Evolutionary conservation across 306 rosid species (phyloP).

Genomic region (Sicyos baderoa): DNA sequence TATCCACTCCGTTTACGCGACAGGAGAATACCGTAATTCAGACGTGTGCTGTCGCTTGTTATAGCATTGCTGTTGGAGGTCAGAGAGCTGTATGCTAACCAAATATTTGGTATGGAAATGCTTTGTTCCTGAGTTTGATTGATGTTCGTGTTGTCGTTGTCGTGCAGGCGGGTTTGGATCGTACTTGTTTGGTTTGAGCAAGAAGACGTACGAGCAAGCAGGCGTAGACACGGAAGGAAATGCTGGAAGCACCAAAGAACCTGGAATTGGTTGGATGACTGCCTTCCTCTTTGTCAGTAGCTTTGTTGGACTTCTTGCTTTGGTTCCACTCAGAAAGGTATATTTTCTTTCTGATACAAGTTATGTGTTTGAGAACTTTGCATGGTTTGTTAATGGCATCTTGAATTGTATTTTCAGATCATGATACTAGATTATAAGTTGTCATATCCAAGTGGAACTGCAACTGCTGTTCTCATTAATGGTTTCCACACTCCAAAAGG

Average conservation of each 20-base stretch:
- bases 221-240: conserved; percentile 76
- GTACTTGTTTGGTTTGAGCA: conserved; percentile 68
- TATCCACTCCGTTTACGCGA: conserved; percentile 73
- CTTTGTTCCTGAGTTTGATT: neutral
- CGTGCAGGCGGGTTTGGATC: conserved; percentile 93
- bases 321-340: conserved; percentile 97
- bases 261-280: conserved; percentile 86
- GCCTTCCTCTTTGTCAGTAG: conserved; percentile 80
- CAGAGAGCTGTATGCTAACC: conserved; percentile 6
- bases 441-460: conserved; percentile 94
- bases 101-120: neutral
- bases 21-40: conserved; percentile 92
- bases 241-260: conserved; percentile 72
- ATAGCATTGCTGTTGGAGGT: conserved; percentile 95
- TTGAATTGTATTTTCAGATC: conserved; percentile 46
- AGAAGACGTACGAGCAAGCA: conserved; percentile 71
- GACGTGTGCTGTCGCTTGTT: conserved; percentile 96
- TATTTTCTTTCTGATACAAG: neutral
- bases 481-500: conserved; percentile 93
- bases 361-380: neutral
- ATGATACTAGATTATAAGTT: conserved; percentile 92
- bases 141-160: neutral
- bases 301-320: conserved; percentile 82
- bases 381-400: neutral
- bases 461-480: conserved; percentile 94